Evolutionary conservation across 1,284 basidiomycete species (phyloP), one percentile per base, ranked within the genome.

Genomic region (Sporisorium reilianum): DNA sequence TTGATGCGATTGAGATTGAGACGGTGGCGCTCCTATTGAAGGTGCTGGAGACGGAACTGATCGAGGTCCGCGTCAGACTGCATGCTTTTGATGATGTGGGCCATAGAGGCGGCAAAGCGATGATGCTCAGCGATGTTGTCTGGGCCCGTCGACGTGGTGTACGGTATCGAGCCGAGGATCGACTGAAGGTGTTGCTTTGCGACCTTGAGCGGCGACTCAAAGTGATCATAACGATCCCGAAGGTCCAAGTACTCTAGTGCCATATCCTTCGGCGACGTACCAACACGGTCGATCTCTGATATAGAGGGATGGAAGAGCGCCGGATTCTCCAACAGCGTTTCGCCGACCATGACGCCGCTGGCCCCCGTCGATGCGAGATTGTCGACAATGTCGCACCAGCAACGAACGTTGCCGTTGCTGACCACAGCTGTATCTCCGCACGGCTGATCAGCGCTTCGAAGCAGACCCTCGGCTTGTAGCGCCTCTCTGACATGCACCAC

Each of bases 271-370:
- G 64, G 32, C 50, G 69, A 34, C 2, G 30, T 25, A 12, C 28
- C 45, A 5, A n/a, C 6, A 0, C 4, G 1, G 20, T 57, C 50
- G 0, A 44, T 9, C 3, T 25, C 22, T 18, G 36, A 5, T 0
- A 64, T 22, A n/a, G 62, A 65, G 10, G 54, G 51, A n/a, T 48
- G 58, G 34, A 74, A 74, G 6, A 74, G 55, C 0, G 65, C 65
- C 5, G 91, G 91, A 83, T 92, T 91, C 26, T 88, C 89, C 8
- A 92, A 85, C 36, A 93, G 83, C 20, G 88, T 88, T 81, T 93
- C 91, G 9, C 90, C 92, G 3, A 92, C 90, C 91, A 93, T 93
- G 64, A 90, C 82, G 9, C 91, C 92, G 76, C 91, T 89, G 44
- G 91, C 90, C n/a, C 87, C 86, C 2, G 91, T 92, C 46, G 85